phyloP scores from a whole-genome alignment of 108 stramenopile species.

The Cyclotella choctawhatcheeana region DNA sequence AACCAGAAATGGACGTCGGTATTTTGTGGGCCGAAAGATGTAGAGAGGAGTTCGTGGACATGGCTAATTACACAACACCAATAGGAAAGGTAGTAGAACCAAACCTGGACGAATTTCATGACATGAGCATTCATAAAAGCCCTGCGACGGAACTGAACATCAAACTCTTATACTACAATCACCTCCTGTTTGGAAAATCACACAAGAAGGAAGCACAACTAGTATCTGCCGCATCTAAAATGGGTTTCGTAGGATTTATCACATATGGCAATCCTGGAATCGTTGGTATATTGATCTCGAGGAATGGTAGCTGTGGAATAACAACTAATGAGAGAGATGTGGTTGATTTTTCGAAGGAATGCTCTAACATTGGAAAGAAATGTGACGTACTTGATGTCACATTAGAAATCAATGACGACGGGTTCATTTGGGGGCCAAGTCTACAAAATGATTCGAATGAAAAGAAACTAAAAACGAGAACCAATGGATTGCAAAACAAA shows the following conservation, averaged over 20 bases:
- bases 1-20: conserved; percentile 23
- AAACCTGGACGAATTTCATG: neutral
- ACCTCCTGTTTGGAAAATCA: conserved; percentile 22
- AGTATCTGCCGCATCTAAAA: conserved; percentile 7
- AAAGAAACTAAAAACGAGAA: neutral
- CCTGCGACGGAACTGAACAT: conserved; percentile 1
- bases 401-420: conserved; percentile 6
- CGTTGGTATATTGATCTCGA: conserved; percentile 8
- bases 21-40: conserved; percentile 40
- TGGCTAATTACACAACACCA: neutral
- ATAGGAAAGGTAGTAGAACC: neutral
- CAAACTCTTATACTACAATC: conserved; percentile 25
- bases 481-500: too few relatives aligned
- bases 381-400: conserved; percentile 11
- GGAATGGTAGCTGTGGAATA: neutral
- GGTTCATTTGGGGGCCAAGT: neutral
- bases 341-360: conserved; percentile 24
- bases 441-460: neutral
- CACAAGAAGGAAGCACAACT: conserved; percentile 36
- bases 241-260: conserved; percentile 21
- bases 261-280: conserved; percentile 25
- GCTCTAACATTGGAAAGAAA: conserved; percentile 19
- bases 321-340: neutral
- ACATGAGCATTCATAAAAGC: neutral
- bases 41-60: conserved; percentile 22